Evolutionary conservation across 306 rosid species (phyloP).

Genomic region (Alnus glutinosa): DNA sequence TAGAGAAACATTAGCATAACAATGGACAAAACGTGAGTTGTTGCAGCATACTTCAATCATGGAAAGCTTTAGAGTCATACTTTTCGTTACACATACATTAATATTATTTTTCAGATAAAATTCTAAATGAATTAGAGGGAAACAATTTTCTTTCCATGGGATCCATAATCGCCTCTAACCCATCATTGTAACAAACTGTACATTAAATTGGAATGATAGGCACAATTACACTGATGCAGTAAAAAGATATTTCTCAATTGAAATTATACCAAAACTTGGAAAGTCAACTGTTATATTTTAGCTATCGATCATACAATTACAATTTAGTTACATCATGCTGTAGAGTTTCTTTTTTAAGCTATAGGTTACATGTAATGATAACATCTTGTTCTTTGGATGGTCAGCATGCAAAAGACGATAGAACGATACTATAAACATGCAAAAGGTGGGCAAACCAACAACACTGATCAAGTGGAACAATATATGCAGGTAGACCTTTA

Average conservation of each 20-base stretch:
- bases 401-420: slow-evolving; percentile 50
- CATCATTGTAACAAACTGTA: not conserved
- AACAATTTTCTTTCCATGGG: not conserved
- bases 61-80: not conserved
- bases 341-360: not conserved
- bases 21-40: not conserved
- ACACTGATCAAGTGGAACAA: slow-evolving; percentile 28
- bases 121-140: not conserved
- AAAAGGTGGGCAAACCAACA: slow-evolving; percentile 28
- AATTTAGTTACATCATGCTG: not conserved
- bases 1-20: not conserved
- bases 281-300: not conserved
- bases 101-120: not conserved
- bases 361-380: not conserved
- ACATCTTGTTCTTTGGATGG: slow-evolving; percentile 17
- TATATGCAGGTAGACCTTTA: slow-evolving; percentile 47
- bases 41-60: not conserved
- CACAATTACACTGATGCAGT: not conserved
- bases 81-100: no score
- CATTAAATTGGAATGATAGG: not conserved
- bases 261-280: not conserved
- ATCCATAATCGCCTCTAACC: not conserved
- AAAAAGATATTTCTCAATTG: not conserved
- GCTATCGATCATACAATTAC: not conserved
- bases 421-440: slow-evolving; percentile 36